Evolutionary conservation across 2,329 filamentous ascomycete genomes (phyloP).

Genomic region (Fusarium piperis): DNA sequence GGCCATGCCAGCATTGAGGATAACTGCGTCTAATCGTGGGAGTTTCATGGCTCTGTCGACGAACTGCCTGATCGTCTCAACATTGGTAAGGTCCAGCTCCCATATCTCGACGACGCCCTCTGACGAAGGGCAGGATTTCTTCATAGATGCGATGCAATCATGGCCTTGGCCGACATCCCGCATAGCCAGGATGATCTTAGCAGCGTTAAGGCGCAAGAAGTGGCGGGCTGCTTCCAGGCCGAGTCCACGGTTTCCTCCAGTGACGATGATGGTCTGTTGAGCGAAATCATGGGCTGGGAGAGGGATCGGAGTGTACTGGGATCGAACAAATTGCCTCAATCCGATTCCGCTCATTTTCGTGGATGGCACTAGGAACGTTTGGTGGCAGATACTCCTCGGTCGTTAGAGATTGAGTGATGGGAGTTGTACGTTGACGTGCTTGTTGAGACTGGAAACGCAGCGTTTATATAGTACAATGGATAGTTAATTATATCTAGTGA

Average conservation of each 20-base stretch:
- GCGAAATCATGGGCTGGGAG: neutral
- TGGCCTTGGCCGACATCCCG: neutral
- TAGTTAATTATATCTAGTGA: too few relatives aligned
- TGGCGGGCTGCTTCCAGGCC: constrained; percentile 1
- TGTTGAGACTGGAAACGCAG: too few relatives aligned
- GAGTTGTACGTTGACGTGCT: too few relatives aligned
- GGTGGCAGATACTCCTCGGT: too few relatives aligned
- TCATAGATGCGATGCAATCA: neutral
- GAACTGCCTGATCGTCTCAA: neutral
- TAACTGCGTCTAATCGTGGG: neutral
- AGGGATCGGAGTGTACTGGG: neutral
- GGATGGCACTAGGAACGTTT: too few relatives aligned
- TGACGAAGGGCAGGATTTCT: neutral
- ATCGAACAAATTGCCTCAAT: too few relatives aligned
- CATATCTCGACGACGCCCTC: neutral
- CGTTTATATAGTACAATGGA: too few relatives aligned
- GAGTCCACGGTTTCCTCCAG: neutral
- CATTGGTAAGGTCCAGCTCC: constrained; percentile 4
- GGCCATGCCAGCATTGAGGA: constrained; percentile 1
- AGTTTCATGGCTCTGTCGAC: neutral
- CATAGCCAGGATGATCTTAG: neutral
- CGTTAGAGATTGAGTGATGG: too few relatives aligned
- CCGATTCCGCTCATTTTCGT: too few relatives aligned
- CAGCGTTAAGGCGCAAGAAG: neutral
- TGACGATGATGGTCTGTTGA: neutral